Evolutionary conservation across 441 rosid species (phyloP).

Genomic region (Gossypium davidsonii): DNA sequence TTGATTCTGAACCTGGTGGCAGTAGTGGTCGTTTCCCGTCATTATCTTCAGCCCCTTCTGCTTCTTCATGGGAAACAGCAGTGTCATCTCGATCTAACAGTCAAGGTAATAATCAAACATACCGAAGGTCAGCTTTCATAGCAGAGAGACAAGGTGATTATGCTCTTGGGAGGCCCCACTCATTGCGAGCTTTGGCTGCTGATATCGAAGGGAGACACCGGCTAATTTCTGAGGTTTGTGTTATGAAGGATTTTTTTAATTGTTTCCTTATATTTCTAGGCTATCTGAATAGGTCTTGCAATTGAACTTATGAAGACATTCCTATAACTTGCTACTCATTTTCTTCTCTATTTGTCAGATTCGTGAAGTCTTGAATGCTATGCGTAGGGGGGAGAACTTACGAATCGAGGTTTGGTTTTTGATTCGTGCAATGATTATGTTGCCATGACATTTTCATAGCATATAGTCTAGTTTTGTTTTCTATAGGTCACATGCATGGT

Average conservation of each 20-base stretch:
- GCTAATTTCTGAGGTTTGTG: constrained; percentile 65
- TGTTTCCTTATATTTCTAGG: no score
- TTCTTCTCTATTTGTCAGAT: constrained; percentile 41
- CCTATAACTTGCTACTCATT: background rate
- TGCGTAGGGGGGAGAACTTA: constrained; percentile 74
- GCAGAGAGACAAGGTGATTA: constrained; percentile 58
- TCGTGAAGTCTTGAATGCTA: constrained; percentile 69
- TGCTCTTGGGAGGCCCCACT: constrained; percentile 50
- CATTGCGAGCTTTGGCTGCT: constrained; percentile 63
- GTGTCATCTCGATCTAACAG: constrained; percentile 42
- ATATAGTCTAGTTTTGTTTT: no score
- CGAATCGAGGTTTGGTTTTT: constrained; percentile 59
- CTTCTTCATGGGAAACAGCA: constrained; percentile 39
- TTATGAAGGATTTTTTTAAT: background rate
- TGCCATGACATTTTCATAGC: background rate
- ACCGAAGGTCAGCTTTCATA: constrained; percentile 46
- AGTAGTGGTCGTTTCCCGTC: constrained; percentile 47
- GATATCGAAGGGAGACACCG: constrained; percentile 65
- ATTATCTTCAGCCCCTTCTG: constrained; percentile 49
- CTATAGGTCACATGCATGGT: no score
- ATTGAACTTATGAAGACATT: background rate
- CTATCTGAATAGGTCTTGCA: background rate
- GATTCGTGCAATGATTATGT: constrained; percentile 12
- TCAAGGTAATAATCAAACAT: constrained; percentile 44
- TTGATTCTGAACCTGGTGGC: constrained; percentile 48